phyloP scores from a whole-genome alignment of 1,284 basidiomycete genomes.

The Leccinum ponderosum region DNA sequence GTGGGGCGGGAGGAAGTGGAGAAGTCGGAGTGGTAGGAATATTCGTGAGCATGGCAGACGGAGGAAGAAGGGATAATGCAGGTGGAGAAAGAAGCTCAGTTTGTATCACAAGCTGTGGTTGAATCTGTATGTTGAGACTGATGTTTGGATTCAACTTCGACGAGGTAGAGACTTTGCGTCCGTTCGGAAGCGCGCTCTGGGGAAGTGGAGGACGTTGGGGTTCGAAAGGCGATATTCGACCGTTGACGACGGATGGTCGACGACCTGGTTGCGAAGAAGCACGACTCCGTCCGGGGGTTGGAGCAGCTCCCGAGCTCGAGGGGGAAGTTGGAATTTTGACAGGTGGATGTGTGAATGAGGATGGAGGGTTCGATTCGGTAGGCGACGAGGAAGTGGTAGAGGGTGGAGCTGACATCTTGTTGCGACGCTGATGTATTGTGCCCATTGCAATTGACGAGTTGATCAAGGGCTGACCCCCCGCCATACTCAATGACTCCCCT shows the following conservation, averaged over 20 bases:
- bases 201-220: conserved; percentile 52
- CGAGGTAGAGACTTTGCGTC: conserved; percentile 61
- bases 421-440: conserved; percentile 68
- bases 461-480: conserved; percentile 44
- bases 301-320: conserved; percentile 35
- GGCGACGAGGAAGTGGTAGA: conserved; percentile 54
- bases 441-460: conserved; percentile 61
- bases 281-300: conserved; percentile 48
- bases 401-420: conserved; percentile 61
- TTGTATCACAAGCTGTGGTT: conserved; percentile 50
- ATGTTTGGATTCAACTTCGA: conserved; percentile 54
- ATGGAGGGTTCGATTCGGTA: conserved; percentile 52
- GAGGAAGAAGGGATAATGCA: conserved; percentile 46
- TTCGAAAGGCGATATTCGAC: conserved; percentile 48
- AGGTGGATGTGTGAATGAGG: conserved; percentile 42
- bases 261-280: conserved; percentile 71
- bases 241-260: conserved; percentile 53
- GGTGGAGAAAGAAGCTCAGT: conserved; percentile 49
- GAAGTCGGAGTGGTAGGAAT: conserved; percentile 74
- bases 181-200: conserved; percentile 38
- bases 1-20: conserved; percentile 68
- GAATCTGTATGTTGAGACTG: conserved; percentile 37
- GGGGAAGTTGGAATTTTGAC: conserved; percentile 45
- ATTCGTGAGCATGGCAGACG: conserved; percentile 49
- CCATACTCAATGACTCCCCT: conserved; percentile 32